Evolutionary conservation across 192 early-diverging fungal genomes (phyloP).

Genomic region (Podila epigama): DNA sequence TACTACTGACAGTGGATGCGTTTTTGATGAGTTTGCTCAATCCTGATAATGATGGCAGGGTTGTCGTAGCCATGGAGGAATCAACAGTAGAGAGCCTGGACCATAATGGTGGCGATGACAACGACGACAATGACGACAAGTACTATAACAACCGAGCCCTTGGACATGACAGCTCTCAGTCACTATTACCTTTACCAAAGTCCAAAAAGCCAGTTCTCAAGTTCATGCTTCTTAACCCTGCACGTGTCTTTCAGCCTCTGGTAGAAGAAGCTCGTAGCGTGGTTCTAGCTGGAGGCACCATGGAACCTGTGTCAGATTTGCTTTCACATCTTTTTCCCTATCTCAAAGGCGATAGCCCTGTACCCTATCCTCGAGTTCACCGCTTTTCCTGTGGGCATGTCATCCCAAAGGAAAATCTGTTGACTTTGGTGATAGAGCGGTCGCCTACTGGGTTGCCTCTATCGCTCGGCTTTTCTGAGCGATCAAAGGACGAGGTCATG

Average conservation of each 20-base stretch:
- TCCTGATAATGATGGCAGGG: conserved; percentile 74
- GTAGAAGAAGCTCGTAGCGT: conserved; percentile 83
- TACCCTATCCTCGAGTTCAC: conserved; percentile 49
- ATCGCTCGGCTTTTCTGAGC: conserved; percentile 72
- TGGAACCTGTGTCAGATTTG: conserved; percentile 76
- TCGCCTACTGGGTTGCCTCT: conserved; percentile 72
- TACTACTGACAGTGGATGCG: conserved; percentile 55
- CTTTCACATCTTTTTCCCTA: conserved; percentile 44
- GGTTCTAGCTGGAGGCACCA: conserved; percentile 91
- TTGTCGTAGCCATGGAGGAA: conserved; percentile 55
- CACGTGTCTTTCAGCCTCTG: conserved; percentile 77
- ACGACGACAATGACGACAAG: background rate
- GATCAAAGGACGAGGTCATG: conserved; percentile 55
- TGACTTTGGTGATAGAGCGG: conserved; percentile 65
- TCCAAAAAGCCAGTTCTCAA: conserved; percentile 70
- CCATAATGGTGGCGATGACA: background rate
- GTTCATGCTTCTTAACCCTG: conserved; percentile 89
- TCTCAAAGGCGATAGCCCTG: conserved; percentile 7
- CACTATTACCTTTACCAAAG: too few species aligned
- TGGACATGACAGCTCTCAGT: too few species aligned
- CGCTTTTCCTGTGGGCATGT: conserved; percentile 89
- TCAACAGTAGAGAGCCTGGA: background rate
- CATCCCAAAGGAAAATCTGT: conserved; percentile 78
- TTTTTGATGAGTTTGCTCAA: conserved; percentile 66
- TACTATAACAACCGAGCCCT: background rate